These are phyloP conservation scores for Hsuehochloa calcarea DNA, from an alignment of 176 grass and related monocot species.

Conservation along the genomic window DNA sequence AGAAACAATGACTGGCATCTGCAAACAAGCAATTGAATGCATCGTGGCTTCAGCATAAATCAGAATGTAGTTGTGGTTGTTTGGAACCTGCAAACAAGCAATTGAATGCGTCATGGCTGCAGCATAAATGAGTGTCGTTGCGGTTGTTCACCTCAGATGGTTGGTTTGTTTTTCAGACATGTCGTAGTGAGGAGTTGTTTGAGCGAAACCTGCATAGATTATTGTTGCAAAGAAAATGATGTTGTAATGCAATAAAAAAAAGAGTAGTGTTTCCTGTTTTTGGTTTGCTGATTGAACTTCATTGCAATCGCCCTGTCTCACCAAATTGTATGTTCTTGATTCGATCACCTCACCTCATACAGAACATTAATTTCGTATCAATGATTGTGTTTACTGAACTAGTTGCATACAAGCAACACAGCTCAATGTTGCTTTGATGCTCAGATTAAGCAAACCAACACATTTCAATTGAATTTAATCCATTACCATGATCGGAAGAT, in stretches of 20 bases:
- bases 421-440: not conserved
- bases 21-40: conserved; percentile 93
- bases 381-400: not conserved
- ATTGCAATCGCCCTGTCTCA: not conserved
- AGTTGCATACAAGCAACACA: not conserved
- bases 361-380: not conserved
- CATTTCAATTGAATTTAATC: too few species aligned
- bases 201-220: not conserved
- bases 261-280: not conserved
- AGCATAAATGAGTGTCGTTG: conserved; percentile 32
- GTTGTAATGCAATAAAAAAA: conserved; percentile 5
- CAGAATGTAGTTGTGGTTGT: not conserved
- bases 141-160: not conserved
- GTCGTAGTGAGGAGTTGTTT: not conserved
- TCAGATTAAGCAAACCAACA: not conserved
- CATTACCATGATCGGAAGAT: too few species aligned
- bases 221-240: conserved; percentile 7
- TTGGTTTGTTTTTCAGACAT: not conserved
- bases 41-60: conserved; percentile 58
- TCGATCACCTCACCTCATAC: not conserved
- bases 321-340: not conserved
- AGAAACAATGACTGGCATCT: conserved; percentile 90
- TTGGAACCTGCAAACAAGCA: conserved; percentile 55
- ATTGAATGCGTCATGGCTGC: conserved; percentile 43
- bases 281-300: not conserved